Conservation (phyloP, 1,284 basidiomycete species). For the Rhodotorula sp. region DNA sequence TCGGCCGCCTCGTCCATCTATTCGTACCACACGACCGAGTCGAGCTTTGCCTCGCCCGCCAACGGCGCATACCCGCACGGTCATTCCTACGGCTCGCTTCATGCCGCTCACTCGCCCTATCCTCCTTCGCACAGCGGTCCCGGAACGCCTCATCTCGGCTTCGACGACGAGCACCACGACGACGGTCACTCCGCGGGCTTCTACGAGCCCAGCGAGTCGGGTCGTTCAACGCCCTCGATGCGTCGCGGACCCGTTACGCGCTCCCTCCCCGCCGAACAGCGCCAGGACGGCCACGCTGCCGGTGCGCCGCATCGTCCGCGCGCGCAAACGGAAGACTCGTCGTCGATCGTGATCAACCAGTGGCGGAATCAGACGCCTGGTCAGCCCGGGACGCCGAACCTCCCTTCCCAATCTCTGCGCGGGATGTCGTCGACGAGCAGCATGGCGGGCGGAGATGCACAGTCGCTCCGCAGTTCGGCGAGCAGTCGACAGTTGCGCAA, state of each 20-base stretch:
- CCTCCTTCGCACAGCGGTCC: slow-evolving; percentile 13
- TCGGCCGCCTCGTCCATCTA: slow-evolving; percentile 13
- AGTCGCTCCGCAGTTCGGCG: slow-evolving; percentile 42
- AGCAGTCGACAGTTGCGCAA: slow-evolving; percentile 40
- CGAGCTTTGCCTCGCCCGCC: neutral
- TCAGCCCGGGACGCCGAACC: slow-evolving; percentile 29
- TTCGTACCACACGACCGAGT: slow-evolving; percentile 13
- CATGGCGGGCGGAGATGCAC: slow-evolving; percentile 21
- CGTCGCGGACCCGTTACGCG: slow-evolving; percentile 29
- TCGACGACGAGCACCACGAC: slow-evolving; percentile 40
- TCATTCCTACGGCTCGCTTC: slow-evolving; percentile 4
- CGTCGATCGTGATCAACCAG: slow-evolving; percentile 54
- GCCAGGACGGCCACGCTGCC: slow-evolving; percentile 48
- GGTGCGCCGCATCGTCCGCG: slow-evolving; percentile 58
- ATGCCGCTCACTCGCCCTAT: slow-evolving; percentile 24
- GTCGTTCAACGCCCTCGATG: slow-evolving; percentile 27
- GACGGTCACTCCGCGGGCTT: too few species aligned
- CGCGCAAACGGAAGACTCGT: slow-evolving; percentile 70
- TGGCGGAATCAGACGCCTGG: slow-evolving; percentile 40
- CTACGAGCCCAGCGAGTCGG: slow-evolving; percentile 32
- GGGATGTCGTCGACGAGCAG: slow-evolving; percentile 28
- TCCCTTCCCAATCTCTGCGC: slow-evolving; percentile 14
- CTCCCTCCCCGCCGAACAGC: slow-evolving; percentile 27
- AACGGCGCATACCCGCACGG: neutral
- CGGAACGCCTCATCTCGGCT: slow-evolving; percentile 19